A percentile compares a stretch with the other conserved stretches of the same genome.
Evolutionary conservation across 2,329 filamentous ascomycete genomes (phyloP).

Genomic region (Aspergillus awamori): DNA sequence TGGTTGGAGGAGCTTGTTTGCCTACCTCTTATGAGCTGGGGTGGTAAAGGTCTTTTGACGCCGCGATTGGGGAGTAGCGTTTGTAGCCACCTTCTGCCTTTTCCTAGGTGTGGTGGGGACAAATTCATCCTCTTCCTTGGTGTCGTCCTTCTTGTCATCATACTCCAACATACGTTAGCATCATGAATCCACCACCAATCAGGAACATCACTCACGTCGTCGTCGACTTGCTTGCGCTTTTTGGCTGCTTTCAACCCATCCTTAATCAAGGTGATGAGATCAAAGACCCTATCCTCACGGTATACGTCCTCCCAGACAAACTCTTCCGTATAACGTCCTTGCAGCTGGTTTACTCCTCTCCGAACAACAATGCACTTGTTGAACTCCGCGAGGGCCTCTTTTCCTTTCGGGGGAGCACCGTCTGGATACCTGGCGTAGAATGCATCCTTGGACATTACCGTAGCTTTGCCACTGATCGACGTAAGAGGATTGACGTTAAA

Average conservation of each 20-base stretch:
- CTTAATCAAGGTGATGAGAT: conserved; percentile 69
- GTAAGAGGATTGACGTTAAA: conserved; percentile 85
- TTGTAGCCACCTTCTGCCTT: conserved; percentile 55
- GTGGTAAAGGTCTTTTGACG: conserved; percentile 56
- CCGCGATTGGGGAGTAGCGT: conserved; percentile 46
- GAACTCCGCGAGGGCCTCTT: conserved; percentile 64
- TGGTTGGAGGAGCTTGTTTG: conserved; percentile 22
- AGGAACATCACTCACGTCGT: conserved; percentile 36
- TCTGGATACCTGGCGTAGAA: conserved; percentile 73
- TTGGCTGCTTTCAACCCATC: conserved; percentile 66
- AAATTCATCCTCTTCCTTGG: conserved; percentile 38
- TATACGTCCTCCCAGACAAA: conserved; percentile 91
- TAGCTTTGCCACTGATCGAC: conserved; percentile 88
- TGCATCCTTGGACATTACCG: conserved; percentile 70
- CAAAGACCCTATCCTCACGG: conserved; percentile 64
- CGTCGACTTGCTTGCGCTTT: conserved; percentile 50
- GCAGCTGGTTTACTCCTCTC: conserved; percentile 84
- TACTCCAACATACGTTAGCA: conserved; percentile 31
- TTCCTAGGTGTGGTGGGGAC: conserved; percentile 59
- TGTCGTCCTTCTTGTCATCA: conserved; percentile 44
- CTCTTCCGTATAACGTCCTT: conserved; percentile 87
- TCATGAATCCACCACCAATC: neutral
- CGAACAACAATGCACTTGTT: conserved; percentile 90
- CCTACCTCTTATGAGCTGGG: conserved; percentile 64
- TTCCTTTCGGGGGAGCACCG: conserved; percentile 70